These are phyloP conservation scores for Centella asiatica DNA, from an alignment of 129 eudicot genomes.

Conservation along the genomic window DNA sequence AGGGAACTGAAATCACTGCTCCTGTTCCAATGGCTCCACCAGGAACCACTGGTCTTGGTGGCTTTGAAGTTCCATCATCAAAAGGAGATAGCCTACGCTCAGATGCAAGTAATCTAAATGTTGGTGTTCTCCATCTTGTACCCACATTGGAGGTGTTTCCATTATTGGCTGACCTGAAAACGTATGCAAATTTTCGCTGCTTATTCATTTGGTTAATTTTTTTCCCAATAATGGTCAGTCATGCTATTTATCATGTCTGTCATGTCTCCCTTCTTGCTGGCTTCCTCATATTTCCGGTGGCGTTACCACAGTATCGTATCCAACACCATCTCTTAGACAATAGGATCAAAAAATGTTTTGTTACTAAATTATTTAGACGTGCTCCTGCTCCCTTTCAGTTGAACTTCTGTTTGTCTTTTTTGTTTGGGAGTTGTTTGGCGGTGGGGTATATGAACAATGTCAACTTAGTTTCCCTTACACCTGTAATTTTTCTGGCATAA, in stretches of 20 bases:
- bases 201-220: neutral
- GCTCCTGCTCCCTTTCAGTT: too few relatives aligned
- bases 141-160: slow-evolving; percentile 95
- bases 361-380: too few relatives aligned
- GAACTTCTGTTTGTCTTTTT: too few relatives aligned
- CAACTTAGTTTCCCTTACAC: neutral
- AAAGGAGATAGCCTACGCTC: slow-evolving; percentile 66
- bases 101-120: slow-evolving; percentile 90
- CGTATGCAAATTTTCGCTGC: slow-evolving; percentile 28
- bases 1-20: slow-evolving; percentile 91
- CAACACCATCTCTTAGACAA: too few relatives aligned
- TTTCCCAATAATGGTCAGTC: slow-evolving; percentile 1
- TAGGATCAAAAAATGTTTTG: too few relatives aligned
- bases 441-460: too few relatives aligned
- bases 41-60: slow-evolving; percentile 94
- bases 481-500: neutral
- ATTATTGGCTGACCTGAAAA: slow-evolving; percentile 73
- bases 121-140: slow-evolving; percentile 88
- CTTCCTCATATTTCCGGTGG: too few relatives aligned
- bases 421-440: too few relatives aligned
- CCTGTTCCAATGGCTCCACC: slow-evolving; percentile 94
- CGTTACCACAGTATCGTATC: too few relatives aligned
- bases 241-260: too few relatives aligned
- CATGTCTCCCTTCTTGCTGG: too few relatives aligned
- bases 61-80: slow-evolving; percentile 93